Percentiles rank a stretch among this genome's conserved stretches.
Conservation (phyloP, 208 protist genomes). For the Endotrypanum monterogeii region DNA sequence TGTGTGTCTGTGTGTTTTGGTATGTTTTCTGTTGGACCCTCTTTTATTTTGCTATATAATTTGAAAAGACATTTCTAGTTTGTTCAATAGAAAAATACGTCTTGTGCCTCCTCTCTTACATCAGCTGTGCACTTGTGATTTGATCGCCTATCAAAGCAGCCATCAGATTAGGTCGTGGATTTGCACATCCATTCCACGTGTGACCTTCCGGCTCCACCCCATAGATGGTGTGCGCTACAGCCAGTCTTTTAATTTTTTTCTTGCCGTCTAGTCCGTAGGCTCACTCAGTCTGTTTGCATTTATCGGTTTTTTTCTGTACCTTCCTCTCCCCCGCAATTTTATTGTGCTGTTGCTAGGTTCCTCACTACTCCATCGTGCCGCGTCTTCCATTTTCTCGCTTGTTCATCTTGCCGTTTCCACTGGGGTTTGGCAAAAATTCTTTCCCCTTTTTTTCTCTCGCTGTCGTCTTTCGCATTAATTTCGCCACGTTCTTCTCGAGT, state of each 20-base stretch:
- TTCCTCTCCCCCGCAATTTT: not conserved
- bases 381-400: not conserved
- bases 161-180: not conserved
- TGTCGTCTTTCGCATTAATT: too few species aligned
- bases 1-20: too few species aligned
- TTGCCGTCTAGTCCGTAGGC: not conserved
- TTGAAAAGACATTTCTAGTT: not conserved
- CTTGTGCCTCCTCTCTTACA: not conserved
- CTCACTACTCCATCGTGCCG: not conserved
- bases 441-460: not conserved
- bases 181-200: not conserved
- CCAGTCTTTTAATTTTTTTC: not conserved
- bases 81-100: too few species aligned
- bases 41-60: not conserved
- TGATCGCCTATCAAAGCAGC: not conserved
- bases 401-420: not conserved
- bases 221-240: not conserved
- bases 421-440: not conserved
- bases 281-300: not conserved
- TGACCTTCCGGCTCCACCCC: not conserved
- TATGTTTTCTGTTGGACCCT: too few species aligned
- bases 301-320: not conserved
- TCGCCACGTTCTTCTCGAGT: not conserved
- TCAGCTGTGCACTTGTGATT: not conserved
- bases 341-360: not conserved